Base-by-base conservation (phyloP, 164 flowering plant genomes). In the Magnolia changhungtana region DNA sequence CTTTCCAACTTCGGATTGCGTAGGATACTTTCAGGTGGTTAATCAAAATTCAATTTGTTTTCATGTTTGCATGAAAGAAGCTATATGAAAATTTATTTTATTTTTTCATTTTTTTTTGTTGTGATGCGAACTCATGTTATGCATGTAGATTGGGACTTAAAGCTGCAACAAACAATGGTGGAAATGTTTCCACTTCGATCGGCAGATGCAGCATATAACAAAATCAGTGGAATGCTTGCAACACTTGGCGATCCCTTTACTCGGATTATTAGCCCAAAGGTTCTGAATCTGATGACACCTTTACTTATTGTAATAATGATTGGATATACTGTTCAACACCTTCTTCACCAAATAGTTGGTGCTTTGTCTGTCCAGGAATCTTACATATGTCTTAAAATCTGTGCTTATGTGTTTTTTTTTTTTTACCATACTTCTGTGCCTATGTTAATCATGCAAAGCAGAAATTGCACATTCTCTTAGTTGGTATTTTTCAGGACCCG, bases 211-310 rank as follows among this genome's bases (percentile, higher is more conserved):
- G 99, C 99, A 1, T 96, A 96, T 80, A 88, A 66, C 74, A 96
- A 96, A 83, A 84, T 96, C 70, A 88, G 90, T 58, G 94, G 93
- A 71, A 94, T 96, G 98, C 93, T 96, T 79, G 86, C 97, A 23
- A 92, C 95, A 75, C 97, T 96, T 63, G 97, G 92, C 13, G 98
- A 96, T 79, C 99, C 99, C 8, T 96, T 91, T 79, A 96, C 99
- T 68, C 90, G 98, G 70, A 88, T 96, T 78, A 86, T 96, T 61
- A 96, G 99, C 83, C 97, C 99, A 50, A 94, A 94, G 99, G 99
- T 96, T 75, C 19, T 8, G 16, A 55, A 9, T 55, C 61, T 11
- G 18, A 55, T 3, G 58, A 49, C 10, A 0, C 70, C 11, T 65
- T 65, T 72, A 19, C 63, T 52, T 72, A 19, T 21, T 72, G 16